Evolutionary conservation across 202 grass and related monocot species (phyloP).

Genomic region (Panicum virgatum): DNA sequence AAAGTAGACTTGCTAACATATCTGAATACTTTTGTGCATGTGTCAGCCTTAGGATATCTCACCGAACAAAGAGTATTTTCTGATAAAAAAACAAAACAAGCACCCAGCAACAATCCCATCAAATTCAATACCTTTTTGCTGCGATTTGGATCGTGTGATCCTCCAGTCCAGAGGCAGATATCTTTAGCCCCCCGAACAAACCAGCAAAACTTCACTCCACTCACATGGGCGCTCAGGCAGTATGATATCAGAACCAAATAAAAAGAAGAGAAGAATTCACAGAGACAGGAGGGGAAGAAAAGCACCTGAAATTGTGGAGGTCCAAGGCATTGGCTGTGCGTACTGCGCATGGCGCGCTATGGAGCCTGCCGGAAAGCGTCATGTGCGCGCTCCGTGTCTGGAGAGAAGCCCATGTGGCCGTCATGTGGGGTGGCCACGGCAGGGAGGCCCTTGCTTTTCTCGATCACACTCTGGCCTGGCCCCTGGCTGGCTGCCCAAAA

Average conservation of each 20-base stretch:
- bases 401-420: conserved; percentile 43
- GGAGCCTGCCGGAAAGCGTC: background rate
- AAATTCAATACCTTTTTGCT: background rate
- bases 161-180: background rate
- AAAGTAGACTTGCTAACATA: no score
- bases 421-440: conserved; percentile 9
- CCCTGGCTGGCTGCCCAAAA: background rate
- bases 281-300: background rate
- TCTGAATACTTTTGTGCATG: background rate
- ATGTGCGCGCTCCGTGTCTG: conserved; percentile 33
- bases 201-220: background rate
- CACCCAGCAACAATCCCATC: background rate
- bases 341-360: background rate
- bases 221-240: conserved; percentile 12
- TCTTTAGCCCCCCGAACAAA: background rate
- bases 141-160: conserved; percentile 7
- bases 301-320: conserved; percentile 18
- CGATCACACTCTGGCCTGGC: background rate
- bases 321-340: conserved; percentile 1
- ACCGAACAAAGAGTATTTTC: background rate
- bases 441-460: background rate
- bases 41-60: background rate
- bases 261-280: no score
- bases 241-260: background rate
- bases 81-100: no score